phyloP scores from a whole-genome alignment of 2,329 filamentous ascomycete genomes.

The Microdochium paspali region DNA sequence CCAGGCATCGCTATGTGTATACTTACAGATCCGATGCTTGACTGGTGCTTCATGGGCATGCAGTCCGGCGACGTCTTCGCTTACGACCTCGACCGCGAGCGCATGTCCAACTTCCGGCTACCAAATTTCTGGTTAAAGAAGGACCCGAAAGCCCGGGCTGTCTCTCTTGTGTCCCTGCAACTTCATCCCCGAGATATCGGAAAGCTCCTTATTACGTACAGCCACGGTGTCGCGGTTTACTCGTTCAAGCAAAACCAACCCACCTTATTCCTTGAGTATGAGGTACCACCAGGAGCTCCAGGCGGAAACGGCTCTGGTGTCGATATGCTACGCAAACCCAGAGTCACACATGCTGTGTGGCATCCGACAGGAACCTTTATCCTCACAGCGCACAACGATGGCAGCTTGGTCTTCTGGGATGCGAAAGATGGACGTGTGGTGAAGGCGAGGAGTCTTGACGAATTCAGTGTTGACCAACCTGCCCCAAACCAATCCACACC shows the following conservation, averaged over 20 bases:
- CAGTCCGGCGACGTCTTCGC: conserved; percentile 77
- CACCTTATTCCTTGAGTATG: conserved; percentile 73
- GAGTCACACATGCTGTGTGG: conserved; percentile 78
- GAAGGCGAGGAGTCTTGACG: conserved; percentile 71
- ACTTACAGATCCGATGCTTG: conserved; percentile 78
- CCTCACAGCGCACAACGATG: conserved; percentile 80
- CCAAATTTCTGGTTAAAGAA: conserved; percentile 78
- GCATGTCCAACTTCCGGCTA: conserved; percentile 66
- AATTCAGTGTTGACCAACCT: conserved; percentile 64
- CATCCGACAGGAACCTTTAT: conserved; percentile 91
- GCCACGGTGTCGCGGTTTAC: conserved; percentile 78
- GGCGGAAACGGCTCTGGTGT: conserved; percentile 64
- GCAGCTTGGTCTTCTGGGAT: conserved; percentile 91
- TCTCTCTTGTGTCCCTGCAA: conserved; percentile 64
- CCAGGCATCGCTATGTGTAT: conserved; percentile 68
- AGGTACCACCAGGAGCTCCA: conserved; percentile 70
- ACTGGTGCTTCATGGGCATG: conserved; percentile 83
- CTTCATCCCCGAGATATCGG: conserved; percentile 90
- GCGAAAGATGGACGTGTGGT: conserved; percentile 77
- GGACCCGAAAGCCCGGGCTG: conserved; percentile 53
- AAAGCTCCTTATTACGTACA: conserved; percentile 83
- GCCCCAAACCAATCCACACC: conserved; percentile 39
- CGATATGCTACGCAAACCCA: conserved; percentile 58
- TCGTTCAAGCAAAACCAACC: conserved; percentile 88
- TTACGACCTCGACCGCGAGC: conserved; percentile 84